Evolutionary conservation across 768 basidiomycete species (phyloP), one percentile per base, ranked within the genome.

Genomic region (Phlebiopsis flavidoalba): DNA sequence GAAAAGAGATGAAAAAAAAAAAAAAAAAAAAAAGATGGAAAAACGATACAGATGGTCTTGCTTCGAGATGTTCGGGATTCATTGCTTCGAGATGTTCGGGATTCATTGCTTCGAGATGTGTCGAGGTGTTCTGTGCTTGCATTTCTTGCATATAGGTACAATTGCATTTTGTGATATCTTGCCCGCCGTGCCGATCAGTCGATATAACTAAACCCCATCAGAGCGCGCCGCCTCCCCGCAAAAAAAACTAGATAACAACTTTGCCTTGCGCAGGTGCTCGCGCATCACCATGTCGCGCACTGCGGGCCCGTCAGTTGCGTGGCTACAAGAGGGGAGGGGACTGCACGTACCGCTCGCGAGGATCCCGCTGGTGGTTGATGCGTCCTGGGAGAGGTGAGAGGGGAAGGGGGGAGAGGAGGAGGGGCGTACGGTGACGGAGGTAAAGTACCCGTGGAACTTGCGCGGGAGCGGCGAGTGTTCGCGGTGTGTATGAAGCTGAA

Each of bases 271-370:
- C 26, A 91, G 78, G 66, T 91, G 87, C 65, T 89, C 85, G 49
- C 89, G 84, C 40, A 90, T 83, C 53, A 91, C 88, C 88, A 90
- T 91, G 67, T 91, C 89, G 43, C 88, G 81, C 53, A 91, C 89
- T 89, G 65, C 6, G n/a, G 22, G 10, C 33, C 56, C n/a, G 22
- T 19, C 6, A 33, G 12, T 8, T 31, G 33, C n/a, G 36, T 54
- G 37, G 19, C 22, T 24, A 31, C 36, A 35, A 26, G 48, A 48
- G 40, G 22, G 54, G 49, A 52, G 26, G 33, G 14, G 2, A 15
- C 26, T 8, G 24, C 10, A 74, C 86, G 63, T 56, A 89, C 88
- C 88, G 63, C 87, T 88, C 5, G 87, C 86, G 47, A 91, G 86
- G 59, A 91, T 91, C 33, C 88, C 88, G 8, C 83, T 81, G 15